phyloP scores from a whole-genome alignment of 345 rosid species.

The Ceriops tagal region DNA sequence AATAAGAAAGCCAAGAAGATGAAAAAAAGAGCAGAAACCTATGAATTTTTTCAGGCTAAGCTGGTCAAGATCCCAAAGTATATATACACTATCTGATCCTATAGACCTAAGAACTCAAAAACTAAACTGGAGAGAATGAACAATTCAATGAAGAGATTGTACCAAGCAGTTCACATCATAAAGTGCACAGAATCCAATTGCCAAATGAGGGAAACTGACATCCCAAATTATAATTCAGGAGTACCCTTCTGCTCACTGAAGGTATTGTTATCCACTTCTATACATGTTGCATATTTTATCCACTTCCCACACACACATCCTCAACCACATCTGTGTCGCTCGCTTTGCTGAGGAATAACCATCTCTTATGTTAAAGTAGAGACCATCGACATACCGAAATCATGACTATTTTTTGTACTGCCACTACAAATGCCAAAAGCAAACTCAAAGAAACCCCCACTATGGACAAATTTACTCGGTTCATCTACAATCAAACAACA shows the following conservation, averaged over 20 bases:
- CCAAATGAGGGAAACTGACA: constrained; percentile 7
- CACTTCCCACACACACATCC: constrained; percentile 10
- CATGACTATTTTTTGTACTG: constrained; percentile 26
- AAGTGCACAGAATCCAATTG: constrained; percentile 8
- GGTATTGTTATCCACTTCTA: constrained; percentile 11
- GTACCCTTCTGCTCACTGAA: constrained; percentile 24
- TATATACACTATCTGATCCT: constrained; percentile 35
- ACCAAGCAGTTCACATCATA: neutral
- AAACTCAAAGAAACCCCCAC: constrained; percentile 31
- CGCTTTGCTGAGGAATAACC: constrained; percentile 17
- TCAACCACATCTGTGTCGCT: constrained; percentile 1
- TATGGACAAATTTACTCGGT: constrained; percentile 40
- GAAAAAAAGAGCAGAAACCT: constrained; percentile 25
- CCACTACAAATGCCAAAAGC: constrained; percentile 27
- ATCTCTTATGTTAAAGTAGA: constrained; percentile 3
- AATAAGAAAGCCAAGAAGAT: constrained; percentile 24
- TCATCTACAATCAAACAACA: constrained; percentile 56
- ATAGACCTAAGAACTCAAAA: constrained; percentile 16
- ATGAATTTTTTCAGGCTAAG: constrained; percentile 11
- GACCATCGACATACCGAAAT: constrained; percentile 27
- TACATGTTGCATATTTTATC: constrained; percentile 12
- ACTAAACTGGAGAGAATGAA: constrained; percentile 18
- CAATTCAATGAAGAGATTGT: constrained; percentile 11
- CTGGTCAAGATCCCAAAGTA: constrained; percentile 26
- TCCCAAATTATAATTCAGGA: neutral